Evolutionary conservation across 371 early-diverging fungal genomes (phyloP), one percentile per base, ranked within the genome.

Genomic region (Catenaria anguillulae): DNA sequence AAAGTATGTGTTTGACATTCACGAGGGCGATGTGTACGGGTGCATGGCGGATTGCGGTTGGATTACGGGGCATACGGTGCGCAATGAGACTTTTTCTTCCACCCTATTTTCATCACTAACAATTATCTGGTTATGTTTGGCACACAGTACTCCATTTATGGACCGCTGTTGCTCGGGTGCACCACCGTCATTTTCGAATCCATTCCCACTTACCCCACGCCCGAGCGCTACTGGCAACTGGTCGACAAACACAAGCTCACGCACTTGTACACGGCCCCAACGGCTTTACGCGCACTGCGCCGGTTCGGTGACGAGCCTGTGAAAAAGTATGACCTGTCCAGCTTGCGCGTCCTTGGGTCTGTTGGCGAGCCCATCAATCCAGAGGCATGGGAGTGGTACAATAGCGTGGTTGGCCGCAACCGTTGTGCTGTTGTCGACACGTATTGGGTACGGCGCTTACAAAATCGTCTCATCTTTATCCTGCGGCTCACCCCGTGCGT

Each of bases 341-440:
- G 86, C 21, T 78, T 99, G 46, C 81, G 93, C 60, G 83, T 93
- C 26, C 84, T 99, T 40, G 98, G 95, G 29, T 87, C 90, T 40
- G 98, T 97, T 6, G 99, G 99, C 50, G 99, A 99, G 75, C 98
- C 98, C 50, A 95, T 97, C 71, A 92, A 97, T 71, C 90, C 92
- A 40, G 93, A 95, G 63, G 95, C 98, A 17, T 96, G 97, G 92
- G 73, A 84, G 56, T 98, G 98, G 98, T 97, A 93, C 77, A 75
- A 86, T 70, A 80, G 84, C 31, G 79, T 85, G 35, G 92, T 98
- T 40, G 96, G 94, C 33, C 80, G 86, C 60, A 77, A 82, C n/a
- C 81, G 80, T 29, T 88, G 92, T 67, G 86, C 92, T 4, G 78
- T 99, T 10, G 90, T 99, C 17, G 99, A 99, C 73, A 96, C 97